Percentiles rank a stretch among this genome's conserved stretches.
These are phyloP conservation scores for Phylloporus scabripes DNA, from an alignment of 768 basidiomycete species.

Conservation along the genomic window DNA sequence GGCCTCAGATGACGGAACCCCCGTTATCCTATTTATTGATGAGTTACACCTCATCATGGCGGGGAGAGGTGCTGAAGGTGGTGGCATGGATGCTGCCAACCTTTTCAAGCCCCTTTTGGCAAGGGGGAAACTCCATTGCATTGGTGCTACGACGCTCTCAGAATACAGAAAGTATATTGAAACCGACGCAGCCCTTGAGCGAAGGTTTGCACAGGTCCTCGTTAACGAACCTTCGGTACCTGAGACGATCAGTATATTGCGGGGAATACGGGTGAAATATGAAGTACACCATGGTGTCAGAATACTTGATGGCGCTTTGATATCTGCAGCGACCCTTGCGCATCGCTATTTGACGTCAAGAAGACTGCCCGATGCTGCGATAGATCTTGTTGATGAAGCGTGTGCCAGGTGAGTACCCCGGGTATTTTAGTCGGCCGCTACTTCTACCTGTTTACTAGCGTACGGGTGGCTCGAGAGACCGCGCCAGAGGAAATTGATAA, in stretches of 20 bases:
- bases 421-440: not conserved
- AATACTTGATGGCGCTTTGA: slow-evolving; percentile 83
- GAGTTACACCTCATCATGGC: slow-evolving; percentile 95
- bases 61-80: slow-evolving; percentile 73
- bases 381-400: slow-evolving; percentile 90
- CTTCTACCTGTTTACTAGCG: slow-evolving; percentile 37
- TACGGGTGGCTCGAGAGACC: slow-evolving; percentile 90
- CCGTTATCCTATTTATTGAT: slow-evolving; percentile 91
- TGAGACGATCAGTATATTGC: slow-evolving; percentile 89
- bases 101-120: slow-evolving; percentile 90
- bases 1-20: slow-evolving; percentile 65
- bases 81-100: slow-evolving; percentile 92
- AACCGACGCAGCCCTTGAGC: slow-evolving; percentile 85
- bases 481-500: slow-evolving; percentile 91
- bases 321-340: slow-evolving; percentile 85
- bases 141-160: slow-evolving; percentile 88
- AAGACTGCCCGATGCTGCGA: slow-evolving; percentile 78
- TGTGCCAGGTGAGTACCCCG: slow-evolving; percentile 61
- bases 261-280: slow-evolving; percentile 92
- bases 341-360: slow-evolving; percentile 87
- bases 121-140: slow-evolving; percentile 70
- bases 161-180: slow-evolving; percentile 95
- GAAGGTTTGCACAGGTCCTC: slow-evolving; percentile 89
- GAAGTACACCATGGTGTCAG: slow-evolving; percentile 89
- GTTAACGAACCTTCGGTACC: slow-evolving; percentile 87